Base-by-base conservation (phyloP, 768 basidiomycete species). In the Scleroderma citrinum region DNA sequence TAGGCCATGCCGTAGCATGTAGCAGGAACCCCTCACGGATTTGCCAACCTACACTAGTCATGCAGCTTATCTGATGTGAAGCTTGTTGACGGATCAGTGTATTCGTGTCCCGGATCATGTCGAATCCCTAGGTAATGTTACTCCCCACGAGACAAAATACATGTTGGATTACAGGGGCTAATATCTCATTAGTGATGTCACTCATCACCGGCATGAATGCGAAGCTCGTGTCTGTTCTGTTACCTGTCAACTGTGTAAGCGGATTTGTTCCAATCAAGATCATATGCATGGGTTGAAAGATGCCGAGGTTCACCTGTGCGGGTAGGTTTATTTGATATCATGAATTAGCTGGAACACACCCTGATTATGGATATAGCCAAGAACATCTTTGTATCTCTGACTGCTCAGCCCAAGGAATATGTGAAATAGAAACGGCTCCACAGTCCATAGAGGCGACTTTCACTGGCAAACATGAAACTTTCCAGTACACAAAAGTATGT, bases 391-490 rank as follows among this genome's bases (percentile, higher is more conserved):
- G 81, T 52, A 46, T 59, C 5, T 61, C 67, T 1, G 49, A 67
- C 12, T 83, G 82, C 50, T 52, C 62, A n/a, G 69, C 69, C 0
- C 46, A 49, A 2, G 82, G 83, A 3, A 75, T 75, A 20, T 83
- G 82, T 49, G 70, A 81, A 45, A 81, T 83, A 11, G 74, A 80
- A 37, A 77, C 75, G 0, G 59, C 71, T 0, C 82, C 82, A 0
- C 73, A 77, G 46, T 76, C 79, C 0, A 73, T 84, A 16, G 76
- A 82, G 51, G 78, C 74, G 6, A 82, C 78, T 0, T 84, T 83
- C 51, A 76, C 71, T 0, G 83, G 83, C 2, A 69, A 66, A 49
- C 76, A 82, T 34, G 77, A 81, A 54, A 77, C 72, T 3, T 83
- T 81, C 62, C 74, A 79, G 53, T 84, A 80, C 49, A 83, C 82